Conservation (phyloP, 139 green algal species). For the Picochlorum sp. region DNA sequence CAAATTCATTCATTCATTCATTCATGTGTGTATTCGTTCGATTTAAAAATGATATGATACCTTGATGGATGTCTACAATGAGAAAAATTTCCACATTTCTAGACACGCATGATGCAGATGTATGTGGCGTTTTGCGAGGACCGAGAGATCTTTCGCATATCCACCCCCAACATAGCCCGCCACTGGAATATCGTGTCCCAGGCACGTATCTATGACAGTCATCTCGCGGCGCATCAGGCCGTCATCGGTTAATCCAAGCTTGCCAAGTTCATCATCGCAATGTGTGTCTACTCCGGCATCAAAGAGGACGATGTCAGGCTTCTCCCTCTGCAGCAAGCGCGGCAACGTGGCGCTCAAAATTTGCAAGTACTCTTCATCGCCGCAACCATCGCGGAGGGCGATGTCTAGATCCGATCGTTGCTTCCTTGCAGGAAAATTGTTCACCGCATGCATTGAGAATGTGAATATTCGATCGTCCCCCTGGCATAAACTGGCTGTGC, state of each 20-base stretch:
- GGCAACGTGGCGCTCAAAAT: slow-evolving; percentile 37
- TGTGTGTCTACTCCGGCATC: slow-evolving; percentile 80
- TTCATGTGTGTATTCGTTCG: neutral
- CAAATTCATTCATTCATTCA: slow-evolving; percentile 1
- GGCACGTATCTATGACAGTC: slow-evolving; percentile 51
- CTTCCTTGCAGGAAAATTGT: slow-evolving; percentile 83
- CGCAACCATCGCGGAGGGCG: slow-evolving; percentile 50
- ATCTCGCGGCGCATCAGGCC: slow-evolving; percentile 64
- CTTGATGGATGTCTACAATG: neutral
- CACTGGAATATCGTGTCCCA: slow-evolving; percentile 29
- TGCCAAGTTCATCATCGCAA: slow-evolving; percentile 57
- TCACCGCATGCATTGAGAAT: slow-evolving; percentile 59
- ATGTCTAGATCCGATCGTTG: slow-evolving; percentile 63
- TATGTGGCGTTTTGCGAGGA: slow-evolving; percentile 58
- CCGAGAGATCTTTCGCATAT: slow-evolving; percentile 51
- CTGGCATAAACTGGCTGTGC: slow-evolving; percentile 49
- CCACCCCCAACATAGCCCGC: slow-evolving; percentile 69
- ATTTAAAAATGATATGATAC: neutral
- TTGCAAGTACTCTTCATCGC: slow-evolving; percentile 53
- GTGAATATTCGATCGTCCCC: slow-evolving; percentile 45
- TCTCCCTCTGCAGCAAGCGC: slow-evolving; percentile 39
- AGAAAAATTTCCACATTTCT: slow-evolving; percentile 48
- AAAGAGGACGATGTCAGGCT: slow-evolving; percentile 77
- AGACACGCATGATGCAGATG: slow-evolving; percentile 51
- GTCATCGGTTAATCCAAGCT: slow-evolving; percentile 48